Evolutionary conservation across 768 basidiomycete species (phyloP), one percentile per base, ranked within the genome.

Genomic region (Multifurca ochricompacta): DNA sequence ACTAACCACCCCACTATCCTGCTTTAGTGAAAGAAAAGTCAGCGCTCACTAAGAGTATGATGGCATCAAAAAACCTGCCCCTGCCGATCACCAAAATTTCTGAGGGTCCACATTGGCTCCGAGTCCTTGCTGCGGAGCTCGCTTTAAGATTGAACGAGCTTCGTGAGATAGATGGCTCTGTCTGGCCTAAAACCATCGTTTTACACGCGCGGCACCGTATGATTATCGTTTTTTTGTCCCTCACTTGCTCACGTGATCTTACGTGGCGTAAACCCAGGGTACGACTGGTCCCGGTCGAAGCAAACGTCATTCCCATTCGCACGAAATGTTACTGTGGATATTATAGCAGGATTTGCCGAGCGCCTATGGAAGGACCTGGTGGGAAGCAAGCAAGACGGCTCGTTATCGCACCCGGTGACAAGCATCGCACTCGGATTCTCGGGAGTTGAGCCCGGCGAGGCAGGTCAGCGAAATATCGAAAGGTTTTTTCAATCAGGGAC

Each of bases 181-280:
- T 91, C 7, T 95, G 95, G 96, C 96, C 96, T 0, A 98, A 91
- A 69, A 87, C 88, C 0, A 73, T 99, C 41, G 91, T 87, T 16
- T 70, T 99, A 30, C 81, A 85, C 59, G 77, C 82, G 27, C 75
- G 87, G 27, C 83, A 85, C 74, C 85, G 91, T 79, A 51, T 54
- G 65, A 54, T 34, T 28, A 31, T 45, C 18, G 19, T 37, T 11
- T 31, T 32, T 21, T 42, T 43, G 23, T 3, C 13, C 21, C 11
- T n/a, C 11, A n/a, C 9, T 3, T 41, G 19, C 25, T 18, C n/a
- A 23, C 34, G 28, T 42, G 6, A 39, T 39, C n/a, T 36, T 14
- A 50, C 39, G 6, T 18, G 3, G 5, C 50, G 11, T 39, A n/a
- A 37, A 13, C 21, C 3, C 36, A 57, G 52, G 46, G 10, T 44